Base-by-base conservation (phyloP, 257 asterid genomes). In the Handroanthus guayacan region DNA sequence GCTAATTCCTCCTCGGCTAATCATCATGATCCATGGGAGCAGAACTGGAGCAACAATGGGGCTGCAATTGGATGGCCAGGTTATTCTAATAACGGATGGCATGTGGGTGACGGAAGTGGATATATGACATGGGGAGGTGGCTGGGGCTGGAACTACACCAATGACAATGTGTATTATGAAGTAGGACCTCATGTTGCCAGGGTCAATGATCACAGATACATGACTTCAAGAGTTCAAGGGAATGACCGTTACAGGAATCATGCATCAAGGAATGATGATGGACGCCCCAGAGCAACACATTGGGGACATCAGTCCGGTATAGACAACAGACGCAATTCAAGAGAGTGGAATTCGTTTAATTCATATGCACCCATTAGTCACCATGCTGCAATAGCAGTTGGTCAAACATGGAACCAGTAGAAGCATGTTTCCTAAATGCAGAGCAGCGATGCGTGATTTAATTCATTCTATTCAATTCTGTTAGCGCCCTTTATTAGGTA, bases 361-460 rank as follows among this genome's bases (percentile, higher is more conserved):
- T 68, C 83, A 0, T 76, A 76, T 9, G 76, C 78, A 38, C 82
- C 77, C 5, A 56, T 76, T 4, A 56, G 60, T 60, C 83, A 67
- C 71, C 79, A 74, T 41, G 74, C 77, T 12, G 77, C 82, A 2
- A 78, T 76, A 9, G 38, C 87, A 47, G 82, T 72, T 71, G 81
- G 89, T 60, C 84, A 72, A 57, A 63, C 72, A 39, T 78, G 89
- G 82, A 71, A 79, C 3, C 83, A 31, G 80, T 78, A 79, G 75
- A 74, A 69, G 57, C 57, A 56, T 36, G 70, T 75, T 71, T 75
- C 36, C 34, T 52, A 69, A 77, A 37, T 38, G 47, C 62, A 20
- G 76, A 51, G 61, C n/a, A 36, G 50, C 48, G 41, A 65, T 60
- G 75, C 20, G 45, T 11, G 9, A 5, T 48, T 56, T 18, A 12